These are phyloP conservation scores for Borealophlyctis nickersoniae DNA, from an alignment of 192 early-diverging fungal genomes.

Conservation along the genomic window DNA sequence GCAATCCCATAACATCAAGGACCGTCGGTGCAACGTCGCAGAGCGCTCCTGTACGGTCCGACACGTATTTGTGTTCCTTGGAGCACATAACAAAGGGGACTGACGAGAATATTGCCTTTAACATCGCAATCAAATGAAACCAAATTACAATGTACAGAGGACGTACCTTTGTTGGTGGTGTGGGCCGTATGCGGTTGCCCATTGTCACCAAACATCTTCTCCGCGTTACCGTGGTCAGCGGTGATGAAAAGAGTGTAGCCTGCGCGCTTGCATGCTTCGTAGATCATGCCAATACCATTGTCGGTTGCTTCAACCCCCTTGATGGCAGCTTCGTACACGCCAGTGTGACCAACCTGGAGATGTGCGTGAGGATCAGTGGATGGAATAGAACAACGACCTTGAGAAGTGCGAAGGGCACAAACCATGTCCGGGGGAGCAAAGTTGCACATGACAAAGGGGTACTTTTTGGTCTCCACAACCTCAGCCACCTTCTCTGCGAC, in stretches of 20 bases:
- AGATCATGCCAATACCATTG: conserved; percentile 88
- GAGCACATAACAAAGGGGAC: conserved; percentile 93
- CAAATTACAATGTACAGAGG: conserved; percentile 22
- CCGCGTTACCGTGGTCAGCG: conserved; percentile 99
- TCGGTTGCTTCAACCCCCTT: conserved; percentile 94
- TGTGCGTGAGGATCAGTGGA: not conserved
- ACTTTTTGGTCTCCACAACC: conserved; percentile 70
- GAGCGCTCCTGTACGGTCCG: conserved; percentile 58
- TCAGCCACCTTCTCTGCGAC: conserved; percentile 91
- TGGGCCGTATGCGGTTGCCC: conserved; percentile 94
- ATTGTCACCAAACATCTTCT: conserved; percentile 91
- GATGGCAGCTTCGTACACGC: conserved; percentile 85
- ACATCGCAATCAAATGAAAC: not conserved
- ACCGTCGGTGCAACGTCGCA: conserved; percentile 98
- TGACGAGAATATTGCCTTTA: conserved; percentile 18
- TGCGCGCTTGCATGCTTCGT: conserved; percentile 84
- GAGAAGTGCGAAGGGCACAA: not conserved
- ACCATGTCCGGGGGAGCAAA: conserved; percentile 89
- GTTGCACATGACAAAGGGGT: conserved; percentile 97
- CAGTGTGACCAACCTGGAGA: conserved; percentile 83
- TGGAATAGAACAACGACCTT: not conserved
- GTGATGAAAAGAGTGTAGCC: conserved; percentile 93
- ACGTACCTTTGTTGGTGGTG: conserved; percentile 63
- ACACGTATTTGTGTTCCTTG: conserved; percentile 36
- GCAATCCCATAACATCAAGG: conserved; percentile 85